Conservation (phyloP, 192 early-diverging fungal species). For the Podila epicladia region DNA sequence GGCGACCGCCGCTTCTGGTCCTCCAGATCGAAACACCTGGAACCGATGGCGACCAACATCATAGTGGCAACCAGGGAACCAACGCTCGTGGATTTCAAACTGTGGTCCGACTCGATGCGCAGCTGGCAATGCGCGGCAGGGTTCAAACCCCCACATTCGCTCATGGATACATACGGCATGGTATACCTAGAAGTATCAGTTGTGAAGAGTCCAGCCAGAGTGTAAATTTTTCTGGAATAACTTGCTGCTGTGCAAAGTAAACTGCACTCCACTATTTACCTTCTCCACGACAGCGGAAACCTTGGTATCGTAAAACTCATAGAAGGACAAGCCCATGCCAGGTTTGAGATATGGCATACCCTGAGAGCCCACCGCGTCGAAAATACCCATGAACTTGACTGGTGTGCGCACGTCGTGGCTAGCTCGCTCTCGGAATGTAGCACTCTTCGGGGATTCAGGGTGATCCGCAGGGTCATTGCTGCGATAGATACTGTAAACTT, state of each 20-base stretch:
- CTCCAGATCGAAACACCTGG: background rate
- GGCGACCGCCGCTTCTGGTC: no score
- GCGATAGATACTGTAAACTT: slow-evolving; percentile 16
- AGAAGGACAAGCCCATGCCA: slow-evolving; percentile 7
- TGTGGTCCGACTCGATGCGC: background rate
- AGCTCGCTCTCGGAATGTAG: background rate
- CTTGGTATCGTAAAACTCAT: slow-evolving; percentile 13
- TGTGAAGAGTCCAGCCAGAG: background rate
- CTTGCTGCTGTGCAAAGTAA: background rate
- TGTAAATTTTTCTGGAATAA: background rate
- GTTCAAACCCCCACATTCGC: slow-evolving; percentile 17
- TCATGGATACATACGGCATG: slow-evolving; percentile 18
- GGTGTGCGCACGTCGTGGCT: slow-evolving; percentile 16
- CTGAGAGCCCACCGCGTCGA: slow-evolving; percentile 3
- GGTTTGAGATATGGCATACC: slow-evolving; percentile 10
- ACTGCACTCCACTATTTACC: background rate
- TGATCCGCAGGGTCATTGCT: background rate
- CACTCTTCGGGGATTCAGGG: background rate
- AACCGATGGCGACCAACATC: slow-evolving; percentile 19
- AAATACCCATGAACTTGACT: slow-evolving; percentile 7
- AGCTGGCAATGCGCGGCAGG: slow-evolving; percentile 7
- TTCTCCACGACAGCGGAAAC: slow-evolving; percentile 18
- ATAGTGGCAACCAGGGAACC: slow-evolving; percentile 30
- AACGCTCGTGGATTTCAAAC: slow-evolving; percentile 14
- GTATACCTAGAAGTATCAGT: slow-evolving; percentile 4